Evolutionary conservation across 192 early-diverging fungal genomes (phyloP).

Genomic region (Lobosporangium transversale): DNA sequence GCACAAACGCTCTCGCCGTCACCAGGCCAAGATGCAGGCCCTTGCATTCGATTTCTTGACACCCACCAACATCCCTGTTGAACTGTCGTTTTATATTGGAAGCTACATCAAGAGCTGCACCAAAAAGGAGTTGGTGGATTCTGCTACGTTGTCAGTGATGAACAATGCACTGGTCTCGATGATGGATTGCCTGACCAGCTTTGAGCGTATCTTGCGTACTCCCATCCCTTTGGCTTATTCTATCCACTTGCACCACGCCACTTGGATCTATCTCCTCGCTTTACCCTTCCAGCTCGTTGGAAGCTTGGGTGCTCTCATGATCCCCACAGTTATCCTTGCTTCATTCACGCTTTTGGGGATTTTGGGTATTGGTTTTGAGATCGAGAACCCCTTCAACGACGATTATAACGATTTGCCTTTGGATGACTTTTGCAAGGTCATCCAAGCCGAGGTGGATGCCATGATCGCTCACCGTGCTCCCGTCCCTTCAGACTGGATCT

Average conservation of each 20-base stretch:
- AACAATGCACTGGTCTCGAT: constrained; percentile 61
- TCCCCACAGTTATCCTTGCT: constrained; percentile 73
- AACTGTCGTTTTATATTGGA: constrained; percentile 69
- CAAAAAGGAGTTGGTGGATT: constrained; percentile 55
- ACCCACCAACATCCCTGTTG: constrained; percentile 64
- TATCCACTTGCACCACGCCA: constrained; percentile 89
- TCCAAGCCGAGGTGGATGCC: constrained; percentile 41
- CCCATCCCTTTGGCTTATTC: constrained; percentile 91
- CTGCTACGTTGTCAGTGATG: constrained; percentile 58
- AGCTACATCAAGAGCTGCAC: constrained; percentile 58
- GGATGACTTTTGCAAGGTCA: constrained; percentile 63
- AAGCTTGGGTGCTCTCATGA: constrained; percentile 62
- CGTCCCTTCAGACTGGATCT: constrained; percentile 52
- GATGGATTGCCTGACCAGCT: constrained; percentile 68
- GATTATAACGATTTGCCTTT: constrained; percentile 79
- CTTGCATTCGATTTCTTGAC: constrained; percentile 36
- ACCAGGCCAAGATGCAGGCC: constrained; percentile 20
- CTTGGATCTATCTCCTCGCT: constrained; percentile 75
- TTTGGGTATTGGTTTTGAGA: constrained; percentile 85
- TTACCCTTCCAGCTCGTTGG: constrained; percentile 86
- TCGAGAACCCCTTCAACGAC: constrained; percentile 93
- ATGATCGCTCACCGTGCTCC: constrained; percentile 26
- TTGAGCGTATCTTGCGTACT: constrained; percentile 86
- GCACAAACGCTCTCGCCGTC: constrained; percentile 31
- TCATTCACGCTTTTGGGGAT: constrained; percentile 87